phyloP scores from a whole-genome alignment of 345 rosid species.

The Garcia nutans region DNA sequence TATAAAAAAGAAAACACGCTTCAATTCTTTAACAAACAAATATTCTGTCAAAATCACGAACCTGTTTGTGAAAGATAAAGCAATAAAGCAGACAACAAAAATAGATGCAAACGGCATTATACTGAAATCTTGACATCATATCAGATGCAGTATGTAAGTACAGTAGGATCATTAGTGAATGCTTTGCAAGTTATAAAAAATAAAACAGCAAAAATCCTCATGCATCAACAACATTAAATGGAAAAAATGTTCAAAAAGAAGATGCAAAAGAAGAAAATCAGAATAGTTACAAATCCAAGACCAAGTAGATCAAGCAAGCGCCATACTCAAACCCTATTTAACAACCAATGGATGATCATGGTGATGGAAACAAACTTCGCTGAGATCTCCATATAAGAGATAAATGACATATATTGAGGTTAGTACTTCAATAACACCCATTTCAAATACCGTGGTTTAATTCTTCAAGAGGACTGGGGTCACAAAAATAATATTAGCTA shows the following conservation, averaged over 20 bases:
- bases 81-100: neutral
- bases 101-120: neutral
- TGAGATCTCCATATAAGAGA: neutral
- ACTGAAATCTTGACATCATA: no score
- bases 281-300: neutral
- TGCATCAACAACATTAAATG: neutral
- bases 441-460: no score
- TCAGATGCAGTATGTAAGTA: neutral
- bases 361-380: neutral
- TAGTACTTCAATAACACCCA: no score
- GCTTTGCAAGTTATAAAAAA: neutral
- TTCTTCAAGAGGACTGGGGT: no score
- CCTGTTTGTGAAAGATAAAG: no score
- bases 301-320: neutral
- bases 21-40: neutral
- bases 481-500: no score
- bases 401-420: no score
- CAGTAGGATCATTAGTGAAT: neutral
- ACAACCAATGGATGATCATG: neutral
- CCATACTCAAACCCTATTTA: neutral
- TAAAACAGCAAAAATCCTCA: neutral
- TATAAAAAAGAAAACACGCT: slow-evolving; percentile 9
- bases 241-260: neutral
- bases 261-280: no score
- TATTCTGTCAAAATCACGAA: neutral